Evolutionary conservation across 2,329 filamentous ascomycete genomes (phyloP), one percentile per base, ranked within the genome.

Genomic region (Fusarium nodosum): DNA sequence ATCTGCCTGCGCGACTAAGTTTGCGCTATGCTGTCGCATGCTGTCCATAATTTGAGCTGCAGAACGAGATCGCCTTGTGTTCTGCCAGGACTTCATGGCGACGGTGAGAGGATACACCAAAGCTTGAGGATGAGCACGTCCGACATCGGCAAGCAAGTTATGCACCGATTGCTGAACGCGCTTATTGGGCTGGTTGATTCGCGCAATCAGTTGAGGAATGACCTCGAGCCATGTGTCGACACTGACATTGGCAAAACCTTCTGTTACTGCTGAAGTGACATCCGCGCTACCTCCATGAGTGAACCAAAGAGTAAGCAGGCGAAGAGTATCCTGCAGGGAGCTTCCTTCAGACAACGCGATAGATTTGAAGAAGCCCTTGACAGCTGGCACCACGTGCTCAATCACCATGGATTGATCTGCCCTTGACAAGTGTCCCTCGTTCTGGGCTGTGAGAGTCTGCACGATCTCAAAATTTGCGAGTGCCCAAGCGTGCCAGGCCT

Each of bases 171-270:
- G 90, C 70, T 97, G 90, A 12, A 99, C 94, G 26, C 93, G 88
- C 70, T 89, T 87, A 79, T 97, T 97, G 18, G 94, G 93, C 78
- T 98, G 96, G 76, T 97, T 99, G 82, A 99, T 98, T 63, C 96
- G 90, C 33, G 96, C 96, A 79, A 99, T 97, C 48, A 99, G 85
- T 77, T 99, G 96, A 34, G 96, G 96, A 69, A 98, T 97, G 53
- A 99, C 97, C 76, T 98, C 94, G 20, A 99, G 88, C 97, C 96
- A 99, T 1, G 95, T 98, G 79, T 99, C 96, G 58, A 99, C 93
- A 76, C 93, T 97, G 71, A 99, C 94, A 38, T 92, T 92, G 1
- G 91, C 87, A 69, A 97, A 97, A 7, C 97, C 96, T 77, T 98
- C 94, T 0, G 90, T 94, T 26, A 99, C 93, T 18, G 92, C 93